Evolutionary conservation across 208 protist species (phyloP), one percentile per base, ranked within the genome.

Genomic region (Trypanosoma platydactyli): DNA sequence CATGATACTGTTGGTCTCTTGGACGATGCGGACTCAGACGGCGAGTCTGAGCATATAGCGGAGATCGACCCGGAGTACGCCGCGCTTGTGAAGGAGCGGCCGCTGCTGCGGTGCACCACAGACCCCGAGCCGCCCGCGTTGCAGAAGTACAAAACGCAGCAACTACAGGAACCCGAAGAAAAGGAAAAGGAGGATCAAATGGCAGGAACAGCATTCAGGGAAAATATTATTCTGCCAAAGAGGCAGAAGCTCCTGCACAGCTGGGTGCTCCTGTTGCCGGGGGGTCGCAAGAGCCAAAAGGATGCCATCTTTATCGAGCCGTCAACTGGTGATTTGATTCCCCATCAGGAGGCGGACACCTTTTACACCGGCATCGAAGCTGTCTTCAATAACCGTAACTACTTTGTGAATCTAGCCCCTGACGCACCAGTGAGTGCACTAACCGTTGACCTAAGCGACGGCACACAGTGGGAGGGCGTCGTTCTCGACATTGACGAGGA

Each of bases 381-480:
- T 12, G 53, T 97, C 30, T 98, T 97, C 72, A 97, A 94, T 64
- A 65, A 94, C 29, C 69, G 74, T 30, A 91, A 97, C 59, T 95
- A 97, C 56, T 96, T 81, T 41, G 83, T 97, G 1, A 97, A 97
- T 45, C 77, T 98, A 54, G 65, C 70, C 24, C 75, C 76, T 5
- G 71, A 74, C 18, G 63, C 76, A 0, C 68, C 80, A n/a, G 83
- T 86, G 42, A 94, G 80, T 68, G 41, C 71, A 5, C 74, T 94
- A 6, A 76, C 80, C 18, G 74, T 84, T 22, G 81, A 95, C 53
- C 62, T 95, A 20, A 27, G 58, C 0, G 88, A 95, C 54, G 52
- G 68, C 11, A 77, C 68, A 18, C 68, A 88, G 53, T 97, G 93
- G 91, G 93, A 97, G 58, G 66, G 73, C 44, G 42, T 97, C 24